Conservation (phyloP, 305 asterid species). For the Fraxinus floribunda region DNA sequence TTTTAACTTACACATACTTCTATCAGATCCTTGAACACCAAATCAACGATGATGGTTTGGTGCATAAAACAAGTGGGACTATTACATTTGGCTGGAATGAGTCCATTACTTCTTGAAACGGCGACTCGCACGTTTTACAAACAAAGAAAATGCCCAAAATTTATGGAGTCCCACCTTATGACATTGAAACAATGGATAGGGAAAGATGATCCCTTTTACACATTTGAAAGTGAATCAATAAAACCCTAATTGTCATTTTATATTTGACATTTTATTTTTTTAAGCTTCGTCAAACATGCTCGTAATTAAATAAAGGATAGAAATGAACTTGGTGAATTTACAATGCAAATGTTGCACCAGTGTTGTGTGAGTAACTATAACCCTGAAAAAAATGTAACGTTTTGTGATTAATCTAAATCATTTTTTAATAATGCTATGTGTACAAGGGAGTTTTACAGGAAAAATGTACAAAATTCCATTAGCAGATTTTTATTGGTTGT, state of each 20-base stretch:
- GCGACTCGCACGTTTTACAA: neutral
- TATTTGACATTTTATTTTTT: neutral
- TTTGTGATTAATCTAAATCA: neutral
- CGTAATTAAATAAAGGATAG: neutral
- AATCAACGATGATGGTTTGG: neutral
- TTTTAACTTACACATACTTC: no score
- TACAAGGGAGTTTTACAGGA: neutral
- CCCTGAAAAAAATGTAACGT: neutral
- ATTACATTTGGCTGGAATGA: slow-evolving; percentile 22
- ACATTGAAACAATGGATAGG: neutral
- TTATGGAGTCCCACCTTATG: neutral
- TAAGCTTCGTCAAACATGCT: neutral
- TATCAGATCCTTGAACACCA: neutral
- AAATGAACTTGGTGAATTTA: slow-evolving; percentile 12
- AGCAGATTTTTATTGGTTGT: neutral
- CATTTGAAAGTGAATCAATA: neutral
- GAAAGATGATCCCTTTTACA: neutral
- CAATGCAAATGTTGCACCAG: slow-evolving; percentile 16
- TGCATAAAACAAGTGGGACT: neutral
- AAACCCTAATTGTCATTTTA: neutral
- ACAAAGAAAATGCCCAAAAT: neutral
- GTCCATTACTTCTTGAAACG: neutral
- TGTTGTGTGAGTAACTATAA: neutral
- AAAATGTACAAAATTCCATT: neutral
- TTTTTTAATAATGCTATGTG: neutral